Percentiles rank a stretch among this genome's conserved stretches.
Evolutionary conservation across 2,329 filamentous ascomycete species (phyloP).

Genomic region (Apiospora kogelbergensis): DNA sequence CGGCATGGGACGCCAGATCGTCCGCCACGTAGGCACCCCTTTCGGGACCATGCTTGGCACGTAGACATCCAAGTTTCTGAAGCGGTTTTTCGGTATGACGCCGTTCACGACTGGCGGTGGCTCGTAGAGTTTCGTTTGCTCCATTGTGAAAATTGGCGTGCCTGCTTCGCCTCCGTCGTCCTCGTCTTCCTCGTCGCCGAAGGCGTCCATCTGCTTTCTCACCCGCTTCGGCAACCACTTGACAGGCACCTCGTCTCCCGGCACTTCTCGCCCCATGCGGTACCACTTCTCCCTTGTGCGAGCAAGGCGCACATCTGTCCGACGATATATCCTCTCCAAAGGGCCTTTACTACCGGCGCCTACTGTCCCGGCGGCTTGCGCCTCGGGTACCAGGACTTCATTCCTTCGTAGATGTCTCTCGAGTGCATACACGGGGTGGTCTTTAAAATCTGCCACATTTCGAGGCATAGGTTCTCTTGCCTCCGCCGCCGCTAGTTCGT

Average conservation of each 20-base stretch:
- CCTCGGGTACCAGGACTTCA: conserved; percentile 75
- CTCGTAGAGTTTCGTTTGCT: conserved; percentile 71
- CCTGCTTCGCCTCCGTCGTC: conserved; percentile 45
- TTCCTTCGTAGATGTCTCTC: conserved; percentile 81
- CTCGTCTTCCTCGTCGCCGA: conserved; percentile 37
- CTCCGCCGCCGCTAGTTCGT: conserved; percentile 69
- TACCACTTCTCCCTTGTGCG: conserved; percentile 89
- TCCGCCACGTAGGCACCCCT: conserved; percentile 73
- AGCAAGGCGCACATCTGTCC: conserved; percentile 76
- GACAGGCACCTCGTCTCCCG: conserved; percentile 73
- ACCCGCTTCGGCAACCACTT: conserved; percentile 66
- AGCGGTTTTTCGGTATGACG: conserved; percentile 83
- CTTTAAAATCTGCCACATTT: conserved; percentile 84
- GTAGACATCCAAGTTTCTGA: conserved; percentile 91
- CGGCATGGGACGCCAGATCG: conserved; percentile 66
- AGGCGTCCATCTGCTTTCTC: conserved; percentile 32
- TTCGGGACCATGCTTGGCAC: conserved; percentile 86
- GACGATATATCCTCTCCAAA: conserved; percentile 78
- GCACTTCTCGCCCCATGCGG: conserved; percentile 78
- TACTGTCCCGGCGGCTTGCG: conserved; percentile 74
- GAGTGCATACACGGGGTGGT: conserved; percentile 80
- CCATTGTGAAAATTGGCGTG: conserved; percentile 58
- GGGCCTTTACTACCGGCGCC: conserved; percentile 61
- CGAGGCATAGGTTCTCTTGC: conserved; percentile 81
- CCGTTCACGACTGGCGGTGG: conserved; percentile 76